Base-by-base conservation (phyloP, 257 asterid genomes). In the Salvia rosmarinus region DNA sequence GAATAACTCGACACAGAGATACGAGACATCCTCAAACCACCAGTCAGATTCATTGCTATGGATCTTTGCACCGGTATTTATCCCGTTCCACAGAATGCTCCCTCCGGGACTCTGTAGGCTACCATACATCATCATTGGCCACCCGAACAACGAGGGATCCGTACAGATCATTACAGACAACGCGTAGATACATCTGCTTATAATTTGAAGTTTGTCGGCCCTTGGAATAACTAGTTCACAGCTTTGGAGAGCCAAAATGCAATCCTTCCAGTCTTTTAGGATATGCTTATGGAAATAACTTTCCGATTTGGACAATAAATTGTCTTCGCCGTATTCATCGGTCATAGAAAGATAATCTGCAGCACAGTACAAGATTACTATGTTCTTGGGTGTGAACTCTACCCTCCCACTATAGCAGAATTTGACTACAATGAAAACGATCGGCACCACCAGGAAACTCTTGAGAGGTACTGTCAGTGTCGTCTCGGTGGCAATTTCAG, bases 91-190 rank as follows among this genome's bases (percentile, higher is more conserved):
- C 16, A 95, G 78, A 43, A 95, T 91, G 85, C 98, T 95, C 67
- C 99, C 99, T 23, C 96, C 96, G 7, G 99, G 99, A 86, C 98
- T 95, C 63, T 95, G 99, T 61, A 86, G 79, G 75, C 95, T 85
- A 34, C 98, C 99, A 47, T 95, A 91, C 98, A 95, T 88, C 92
- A 75, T 78, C 99, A 95, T 89, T 17, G 99, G 99, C 99, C 99
- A 95, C 21, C 99, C 99, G 62, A 95, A 95, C 58, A 91, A 81
- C 72, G 90, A 82, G 44, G 95, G 96, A 66, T 94, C 99, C 5
- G 99, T 94, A 75, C 95, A 88, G 67, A 83, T 89, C 99, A 91
- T 91, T 40, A 89, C 91, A 25, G 98, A 85, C 70, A 95, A 64
- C 3, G 96, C 87, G 32, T 80, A 79, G 67, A 83, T 77, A 70